Conservation (phyloP, 345 rosid genomes). For the Eucalyptus victrix region DNA sequence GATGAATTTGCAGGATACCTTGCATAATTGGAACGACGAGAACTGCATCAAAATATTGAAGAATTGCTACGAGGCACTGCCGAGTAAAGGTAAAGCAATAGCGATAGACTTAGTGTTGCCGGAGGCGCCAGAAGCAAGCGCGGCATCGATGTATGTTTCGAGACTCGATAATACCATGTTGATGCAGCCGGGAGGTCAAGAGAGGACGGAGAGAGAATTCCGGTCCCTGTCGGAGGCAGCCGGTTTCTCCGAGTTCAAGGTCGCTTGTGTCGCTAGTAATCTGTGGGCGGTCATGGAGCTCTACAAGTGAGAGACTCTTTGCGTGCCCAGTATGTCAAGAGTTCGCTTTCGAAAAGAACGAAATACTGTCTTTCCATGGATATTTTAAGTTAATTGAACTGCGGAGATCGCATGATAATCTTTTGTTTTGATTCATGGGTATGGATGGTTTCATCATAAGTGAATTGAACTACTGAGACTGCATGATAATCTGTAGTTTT, state of each 20-base stretch:
- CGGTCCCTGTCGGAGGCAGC: background rate
- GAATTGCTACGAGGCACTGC: slow-evolving; percentile 1
- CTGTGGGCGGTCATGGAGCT: slow-evolving; percentile 14
- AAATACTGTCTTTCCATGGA: background rate
- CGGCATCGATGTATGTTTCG: background rate
- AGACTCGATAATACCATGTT: slow-evolving; percentile 5
- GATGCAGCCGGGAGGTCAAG: slow-evolving; percentile 5
- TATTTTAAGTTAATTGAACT: too few relatives aligned
- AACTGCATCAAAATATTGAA: background rate
- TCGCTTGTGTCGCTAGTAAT: background rate
- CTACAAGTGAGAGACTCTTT: background rate
- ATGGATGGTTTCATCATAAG: background rate
- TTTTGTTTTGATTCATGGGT: background rate
- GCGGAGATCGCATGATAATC: background rate
- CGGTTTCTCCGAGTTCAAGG: slow-evolving; percentile 2
- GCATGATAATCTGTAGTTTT: too few relatives aligned
- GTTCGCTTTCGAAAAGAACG: background rate
- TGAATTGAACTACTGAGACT: background rate
- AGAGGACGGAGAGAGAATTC: slow-evolving; percentile 4
- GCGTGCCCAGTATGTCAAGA: background rate
- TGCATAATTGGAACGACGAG: slow-evolving; percentile 13
- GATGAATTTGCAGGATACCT: background rate
- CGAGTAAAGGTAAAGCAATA: slow-evolving; percentile 1
- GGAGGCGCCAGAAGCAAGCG: background rate
- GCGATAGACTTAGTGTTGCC: slow-evolving; percentile 6